These are phyloP conservation scores for Colletotrichum tamarilloi DNA, from an alignment of 2,329 filamentous ascomycete species.

Conservation along the genomic window DNA sequence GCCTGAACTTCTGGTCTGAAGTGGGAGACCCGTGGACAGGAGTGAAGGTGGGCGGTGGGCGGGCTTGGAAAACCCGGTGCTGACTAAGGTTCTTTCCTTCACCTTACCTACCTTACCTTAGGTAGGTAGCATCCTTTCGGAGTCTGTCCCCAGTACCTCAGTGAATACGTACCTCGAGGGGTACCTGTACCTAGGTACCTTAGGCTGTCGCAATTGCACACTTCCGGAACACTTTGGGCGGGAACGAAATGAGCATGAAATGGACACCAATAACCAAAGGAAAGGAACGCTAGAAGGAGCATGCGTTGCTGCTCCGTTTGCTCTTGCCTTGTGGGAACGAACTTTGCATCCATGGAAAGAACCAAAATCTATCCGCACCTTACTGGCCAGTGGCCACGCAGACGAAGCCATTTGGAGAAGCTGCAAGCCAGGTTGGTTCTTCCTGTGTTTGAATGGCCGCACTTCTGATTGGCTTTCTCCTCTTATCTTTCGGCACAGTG, in stretches of 20 bases:
- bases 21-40: too few species aligned
- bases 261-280: neutral
- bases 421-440: neutral
- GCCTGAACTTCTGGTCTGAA: too few species aligned
- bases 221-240: too few species aligned
- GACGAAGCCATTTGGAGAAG: constrained; percentile 24
- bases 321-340: constrained; percentile 10
- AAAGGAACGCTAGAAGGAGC: constrained; percentile 18
- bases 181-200: neutral
- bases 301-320: neutral
- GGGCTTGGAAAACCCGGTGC: neutral
- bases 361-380: neutral
- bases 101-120: too few species aligned
- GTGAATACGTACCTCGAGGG: neutral
- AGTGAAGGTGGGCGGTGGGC: neutral
- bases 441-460: neutral
- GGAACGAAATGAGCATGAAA: too few species aligned
- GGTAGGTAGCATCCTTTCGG: neutral
- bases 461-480: constrained; percentile 11
- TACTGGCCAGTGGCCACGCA: neutral
- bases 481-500: constrained; percentile 35
- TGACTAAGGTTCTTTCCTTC: neutral
- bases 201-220: too few species aligned
- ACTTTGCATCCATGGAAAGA: neutral
- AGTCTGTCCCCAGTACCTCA: neutral